Conservation (phyloP, 768 basidiomycete genomes). For the Auricularia cornea region DNA sequence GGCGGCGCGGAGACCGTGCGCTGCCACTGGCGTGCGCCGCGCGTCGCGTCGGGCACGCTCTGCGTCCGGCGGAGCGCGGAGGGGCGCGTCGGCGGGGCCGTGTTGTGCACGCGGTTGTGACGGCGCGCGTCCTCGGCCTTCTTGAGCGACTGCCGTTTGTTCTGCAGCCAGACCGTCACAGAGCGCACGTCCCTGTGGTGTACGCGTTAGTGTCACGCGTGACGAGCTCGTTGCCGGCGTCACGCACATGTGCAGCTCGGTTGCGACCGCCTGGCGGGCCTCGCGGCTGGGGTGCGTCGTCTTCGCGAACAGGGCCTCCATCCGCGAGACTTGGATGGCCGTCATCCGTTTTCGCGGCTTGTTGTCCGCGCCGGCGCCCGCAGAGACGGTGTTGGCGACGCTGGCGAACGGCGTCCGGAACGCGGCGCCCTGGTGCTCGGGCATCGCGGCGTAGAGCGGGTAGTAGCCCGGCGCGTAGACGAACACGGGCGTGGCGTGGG, state of each 20-base stretch:
- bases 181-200: constrained; percentile 34
- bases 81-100: background rate
- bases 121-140: constrained; percentile 17
- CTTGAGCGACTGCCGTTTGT: constrained; percentile 56
- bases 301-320: background rate
- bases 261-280: background rate
- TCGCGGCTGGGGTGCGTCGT: background rate
- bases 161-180: constrained; percentile 74
- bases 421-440: too few species aligned
- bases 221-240: background rate
- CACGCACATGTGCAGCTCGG: too few species aligned
- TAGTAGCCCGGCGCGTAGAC: too few species aligned
- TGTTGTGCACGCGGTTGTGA: background rate
- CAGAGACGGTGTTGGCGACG: too few species aligned
- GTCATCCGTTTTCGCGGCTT: background rate
- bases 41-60: constrained; percentile 11
- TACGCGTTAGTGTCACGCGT: background rate
- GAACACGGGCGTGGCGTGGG: too few species aligned
- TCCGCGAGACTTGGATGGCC: background rate
- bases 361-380: too few species aligned
- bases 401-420: too few species aligned
- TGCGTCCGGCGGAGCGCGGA: constrained; percentile 10
- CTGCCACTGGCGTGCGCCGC: constrained; percentile 1
- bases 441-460: too few species aligned
- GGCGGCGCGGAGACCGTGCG: constrained; percentile 3